Evolutionary conservation across 768 basidiomycete genomes (phyloP).

Genomic region (Podaxis sp.): DNA sequence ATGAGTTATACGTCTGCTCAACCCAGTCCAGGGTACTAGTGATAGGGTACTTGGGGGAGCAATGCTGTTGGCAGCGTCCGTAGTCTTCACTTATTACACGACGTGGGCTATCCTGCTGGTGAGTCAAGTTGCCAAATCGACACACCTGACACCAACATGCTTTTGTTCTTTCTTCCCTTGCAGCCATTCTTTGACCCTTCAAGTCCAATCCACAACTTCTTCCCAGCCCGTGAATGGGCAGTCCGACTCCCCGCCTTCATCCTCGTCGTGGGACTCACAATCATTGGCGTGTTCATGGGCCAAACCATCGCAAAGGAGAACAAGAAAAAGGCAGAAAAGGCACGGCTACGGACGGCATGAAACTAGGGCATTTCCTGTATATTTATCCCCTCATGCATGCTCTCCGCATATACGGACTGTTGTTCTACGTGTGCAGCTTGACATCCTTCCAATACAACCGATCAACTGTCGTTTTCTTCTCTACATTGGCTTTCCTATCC

Average conservation of each 20-base stretch:
- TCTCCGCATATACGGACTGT: constrained; percentile 10
- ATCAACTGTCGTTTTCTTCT: constrained; percentile 10
- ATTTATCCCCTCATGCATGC: constrained; percentile 3
- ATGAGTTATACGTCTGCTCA: not conserved
- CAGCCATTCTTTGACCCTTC: constrained; percentile 80
- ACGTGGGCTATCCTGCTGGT: constrained; percentile 88
- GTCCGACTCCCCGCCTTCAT: constrained; percentile 81
- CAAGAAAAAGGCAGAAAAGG: constrained; percentile 58
- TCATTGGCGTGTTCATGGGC: constrained; percentile 78
- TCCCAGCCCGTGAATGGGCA: constrained; percentile 92
- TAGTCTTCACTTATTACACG: constrained; percentile 88
- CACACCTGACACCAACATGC: constrained; percentile 3
- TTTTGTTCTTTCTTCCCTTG: constrained; percentile 8
- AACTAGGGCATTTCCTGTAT: not conserved
- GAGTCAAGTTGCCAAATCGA: constrained; percentile 20
- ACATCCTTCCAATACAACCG: constrained; percentile 3
- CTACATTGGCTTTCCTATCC: constrained; percentile 7
- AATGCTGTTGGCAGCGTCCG: constrained; percentile 75
- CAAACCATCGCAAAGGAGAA: constrained; percentile 73
- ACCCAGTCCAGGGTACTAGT: constrained; percentile 52
- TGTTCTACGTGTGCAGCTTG: constrained; percentile 7
- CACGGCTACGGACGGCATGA: constrained; percentile 59
- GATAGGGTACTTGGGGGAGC: constrained; percentile 77
- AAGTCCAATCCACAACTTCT: constrained; percentile 71
- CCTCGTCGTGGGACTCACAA: constrained; percentile 75